Conservation (phyloP, 176 grass and related monocot genomes). For the Oryza meyeriana region DNA sequence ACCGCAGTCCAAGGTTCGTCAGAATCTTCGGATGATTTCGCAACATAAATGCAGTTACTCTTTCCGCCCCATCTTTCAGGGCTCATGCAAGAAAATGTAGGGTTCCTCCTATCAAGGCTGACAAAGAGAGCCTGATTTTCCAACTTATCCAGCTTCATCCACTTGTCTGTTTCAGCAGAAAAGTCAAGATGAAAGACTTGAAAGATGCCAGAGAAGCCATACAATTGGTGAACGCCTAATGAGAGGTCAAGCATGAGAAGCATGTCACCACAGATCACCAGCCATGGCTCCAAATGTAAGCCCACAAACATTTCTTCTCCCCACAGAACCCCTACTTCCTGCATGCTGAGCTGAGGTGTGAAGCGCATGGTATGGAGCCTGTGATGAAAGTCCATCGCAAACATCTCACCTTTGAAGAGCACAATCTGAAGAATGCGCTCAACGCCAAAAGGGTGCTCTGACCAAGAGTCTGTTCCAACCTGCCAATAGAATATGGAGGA, state of each 20-base stretch:
- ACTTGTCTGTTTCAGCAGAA: constrained; percentile 12
- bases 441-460: not conserved
- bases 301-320: constrained; percentile 6
- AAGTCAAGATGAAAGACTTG: constrained; percentile 31
- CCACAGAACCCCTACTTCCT: constrained; percentile 26
- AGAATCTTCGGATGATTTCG: not conserved
- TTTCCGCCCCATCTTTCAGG: constrained; percentile 67
- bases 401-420: constrained; percentile 45
- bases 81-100: constrained; percentile 41
- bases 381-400: constrained; percentile 34
- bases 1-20: constrained; percentile 17
- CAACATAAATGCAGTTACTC: constrained; percentile 46
- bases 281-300: constrained; percentile 2
- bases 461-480: constrained; percentile 36
- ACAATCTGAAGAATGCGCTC: constrained; percentile 20
- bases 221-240: not conserved
- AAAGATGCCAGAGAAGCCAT: constrained; percentile 10
- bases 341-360: constrained; percentile 24
- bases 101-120: not conserved
- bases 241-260: constrained; percentile 44
- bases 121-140: constrained; percentile 50
- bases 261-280: constrained; percentile 46
- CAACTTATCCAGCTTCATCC: constrained; percentile 43
- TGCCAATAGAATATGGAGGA: constrained; percentile 45
- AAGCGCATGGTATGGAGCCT: constrained; percentile 34